Evolutionary conservation across 768 basidiomycete genomes (phyloP).

Genomic region (Mycena vulgaris): DNA sequence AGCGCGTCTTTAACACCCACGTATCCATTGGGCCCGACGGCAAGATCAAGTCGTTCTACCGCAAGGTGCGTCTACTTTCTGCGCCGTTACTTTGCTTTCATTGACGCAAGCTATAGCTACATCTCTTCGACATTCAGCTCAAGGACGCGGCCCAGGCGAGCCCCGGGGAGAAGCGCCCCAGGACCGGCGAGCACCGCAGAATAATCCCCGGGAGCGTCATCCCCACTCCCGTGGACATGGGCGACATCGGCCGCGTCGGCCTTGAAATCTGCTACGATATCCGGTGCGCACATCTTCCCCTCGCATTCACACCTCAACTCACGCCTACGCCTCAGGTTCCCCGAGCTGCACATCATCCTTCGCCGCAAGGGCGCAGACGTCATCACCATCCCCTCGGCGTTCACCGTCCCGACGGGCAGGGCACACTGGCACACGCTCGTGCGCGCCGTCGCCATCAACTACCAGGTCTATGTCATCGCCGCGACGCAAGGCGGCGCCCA

Average conservation of each 20-base stretch:
- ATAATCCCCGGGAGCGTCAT: constrained; percentile 36
- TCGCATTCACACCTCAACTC: neutral
- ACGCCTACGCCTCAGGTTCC: constrained; percentile 24
- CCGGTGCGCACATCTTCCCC: constrained; percentile 17
- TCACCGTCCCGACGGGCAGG: constrained; percentile 37
- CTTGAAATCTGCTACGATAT: constrained; percentile 40
- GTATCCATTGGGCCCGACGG: constrained; percentile 35
- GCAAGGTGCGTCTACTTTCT: constrained; percentile 28
- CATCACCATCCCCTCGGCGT: constrained; percentile 36
- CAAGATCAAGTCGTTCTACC: constrained; percentile 22
- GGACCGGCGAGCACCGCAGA: constrained; percentile 28
- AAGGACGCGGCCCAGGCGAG: constrained; percentile 22
- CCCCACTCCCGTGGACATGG: constrained; percentile 30
- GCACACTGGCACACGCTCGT: constrained; percentile 39
- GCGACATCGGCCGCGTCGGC: constrained; percentile 33
- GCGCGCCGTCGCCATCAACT: constrained; percentile 36
- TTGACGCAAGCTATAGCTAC: constrained; percentile 14
- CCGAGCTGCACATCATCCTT: constrained; percentile 38
- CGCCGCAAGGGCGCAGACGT: constrained; percentile 37
- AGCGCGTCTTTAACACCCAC: constrained; percentile 38
- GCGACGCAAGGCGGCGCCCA: constrained; percentile 38
- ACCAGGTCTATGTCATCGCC: constrained; percentile 40
- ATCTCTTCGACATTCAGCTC: constrained; percentile 37
- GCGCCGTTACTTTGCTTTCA: neutral
- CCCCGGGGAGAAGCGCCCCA: constrained; percentile 20